phyloP scores from a whole-genome alignment of 2,329 filamentous ascomycete genomes.

The Penicillium brevicompactum region DNA sequence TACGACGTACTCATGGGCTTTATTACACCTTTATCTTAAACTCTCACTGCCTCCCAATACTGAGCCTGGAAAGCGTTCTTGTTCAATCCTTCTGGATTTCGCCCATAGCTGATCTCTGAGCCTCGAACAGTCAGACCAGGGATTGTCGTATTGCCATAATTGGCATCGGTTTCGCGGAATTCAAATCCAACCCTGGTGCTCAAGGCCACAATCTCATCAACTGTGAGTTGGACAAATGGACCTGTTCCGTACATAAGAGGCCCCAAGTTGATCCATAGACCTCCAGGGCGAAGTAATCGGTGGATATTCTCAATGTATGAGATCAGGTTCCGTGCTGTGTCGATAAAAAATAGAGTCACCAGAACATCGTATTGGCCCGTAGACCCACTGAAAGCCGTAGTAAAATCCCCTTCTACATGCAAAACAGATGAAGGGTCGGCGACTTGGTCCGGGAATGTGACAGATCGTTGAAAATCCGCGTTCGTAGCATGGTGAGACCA shows the following conservation, averaged over 20 bases:
- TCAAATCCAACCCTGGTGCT: conserved; percentile 55
- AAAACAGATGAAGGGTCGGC: conserved; percentile 40
- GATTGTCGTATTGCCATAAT: conserved; percentile 50
- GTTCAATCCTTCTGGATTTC: conserved; percentile 53
- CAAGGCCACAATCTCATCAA: conserved; percentile 56
- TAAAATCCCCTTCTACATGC: conserved; percentile 59
- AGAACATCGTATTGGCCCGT: conserved; percentile 50
- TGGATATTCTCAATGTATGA: conserved; percentile 59
- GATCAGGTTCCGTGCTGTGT: conserved; percentile 60
- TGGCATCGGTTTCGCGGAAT: conserved; percentile 48
- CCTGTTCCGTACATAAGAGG: conserved; percentile 59
- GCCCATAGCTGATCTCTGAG: conserved; percentile 55
- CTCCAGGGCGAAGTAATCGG: conserved; percentile 49
- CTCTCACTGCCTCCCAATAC: conserved; percentile 52
- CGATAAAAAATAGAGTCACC: conserved; percentile 63
- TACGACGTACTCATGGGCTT: too few relatives aligned
- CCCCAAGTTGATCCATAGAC: conserved; percentile 60
- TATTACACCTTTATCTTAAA: not conserved
- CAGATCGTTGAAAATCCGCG: conserved; percentile 48
- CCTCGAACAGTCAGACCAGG: conserved; percentile 45
- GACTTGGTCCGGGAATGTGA: conserved; percentile 50
- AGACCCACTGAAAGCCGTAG: conserved; percentile 37
- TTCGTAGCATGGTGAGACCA: conserved; percentile 59
- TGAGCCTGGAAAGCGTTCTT: conserved; percentile 59
- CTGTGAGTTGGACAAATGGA: conserved; percentile 57